A percentile compares a stretch with the other conserved stretches of the same genome.
These are phyloP conservation scores for Candida fluviatilis DNA, from an alignment of 805 yeast species.

Conservation along the genomic window DNA sequence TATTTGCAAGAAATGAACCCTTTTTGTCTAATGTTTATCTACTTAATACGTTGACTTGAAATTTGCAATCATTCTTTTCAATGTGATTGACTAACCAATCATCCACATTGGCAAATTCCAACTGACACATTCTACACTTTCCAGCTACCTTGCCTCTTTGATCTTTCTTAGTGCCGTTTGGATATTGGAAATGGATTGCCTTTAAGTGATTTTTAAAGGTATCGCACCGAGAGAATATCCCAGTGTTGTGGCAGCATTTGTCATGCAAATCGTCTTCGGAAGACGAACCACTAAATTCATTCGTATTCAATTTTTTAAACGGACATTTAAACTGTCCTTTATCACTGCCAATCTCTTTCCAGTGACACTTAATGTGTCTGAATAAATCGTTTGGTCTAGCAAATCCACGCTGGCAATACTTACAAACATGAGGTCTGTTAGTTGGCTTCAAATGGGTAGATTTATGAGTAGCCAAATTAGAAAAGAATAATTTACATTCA, in stretches of 20 bases:
- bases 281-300: slow-evolving; percentile 6
- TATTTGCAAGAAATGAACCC: too few relatives aligned
- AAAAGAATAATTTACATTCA: slow-evolving; percentile 61
- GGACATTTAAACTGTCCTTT: slow-evolving; percentile 80
- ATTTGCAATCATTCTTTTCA: slow-evolving; percentile 42
- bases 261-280: slow-evolving; percentile 13
- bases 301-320: slow-evolving; percentile 37
- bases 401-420: slow-evolving; percentile 77
- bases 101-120: slow-evolving; percentile 62
- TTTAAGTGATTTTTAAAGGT: slow-evolving; percentile 88
- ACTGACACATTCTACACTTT: slow-evolving; percentile 72
- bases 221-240: slow-evolving; percentile 85
- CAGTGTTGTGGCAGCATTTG: slow-evolving; percentile 71
- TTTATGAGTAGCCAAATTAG: slow-evolving; percentile 80
- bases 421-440: slow-evolving; percentile 73
- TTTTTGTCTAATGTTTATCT: too few relatives aligned
- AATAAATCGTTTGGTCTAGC: slow-evolving; percentile 83
- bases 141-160: slow-evolving; percentile 69
- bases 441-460: slow-evolving; percentile 72
- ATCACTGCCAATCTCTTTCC: slow-evolving; percentile 67
- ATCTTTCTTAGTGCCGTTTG: slow-evolving; percentile 77
- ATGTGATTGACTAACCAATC: slow-evolving; percentile 78
- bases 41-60: not conserved
- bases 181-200: slow-evolving; percentile 86
- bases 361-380: slow-evolving; percentile 82